Evolutionary conservation across 176 grass and related monocot species (phyloP).

Genomic region (Carex parvula): DNA sequence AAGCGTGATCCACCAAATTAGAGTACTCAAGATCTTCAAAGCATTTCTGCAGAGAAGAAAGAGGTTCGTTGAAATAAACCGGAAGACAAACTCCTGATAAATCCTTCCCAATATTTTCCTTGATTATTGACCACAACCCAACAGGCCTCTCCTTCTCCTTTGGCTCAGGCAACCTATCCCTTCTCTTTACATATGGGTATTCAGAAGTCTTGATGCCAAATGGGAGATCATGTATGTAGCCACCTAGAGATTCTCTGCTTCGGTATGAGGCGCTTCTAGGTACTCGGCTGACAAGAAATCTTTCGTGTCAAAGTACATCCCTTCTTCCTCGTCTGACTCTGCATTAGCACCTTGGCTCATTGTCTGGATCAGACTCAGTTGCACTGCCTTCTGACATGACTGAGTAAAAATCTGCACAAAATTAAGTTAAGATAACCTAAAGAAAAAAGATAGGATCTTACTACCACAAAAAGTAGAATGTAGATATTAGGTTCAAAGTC

Average conservation of each 20-base stretch:
- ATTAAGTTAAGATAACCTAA: conserved; percentile 1
- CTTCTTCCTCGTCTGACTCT: conserved; percentile 83
- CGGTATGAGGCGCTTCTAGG: conserved; percentile 75
- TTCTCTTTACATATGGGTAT: conserved; percentile 59
- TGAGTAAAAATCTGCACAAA: conserved; percentile 85
- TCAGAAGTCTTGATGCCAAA: conserved; percentile 37
- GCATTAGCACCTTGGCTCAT: conserved; percentile 73
- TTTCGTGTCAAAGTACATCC: conserved; percentile 78
- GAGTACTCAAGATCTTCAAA: conserved; percentile 98
- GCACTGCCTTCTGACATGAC: conserved; percentile 82
- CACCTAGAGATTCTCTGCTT: conserved; percentile 54
- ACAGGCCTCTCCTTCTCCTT: conserved; percentile 92
- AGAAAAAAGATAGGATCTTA: conserved; percentile 13
- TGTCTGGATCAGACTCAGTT: conserved; percentile 85
- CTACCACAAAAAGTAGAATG: neutral
- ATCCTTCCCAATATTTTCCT: conserved; percentile 98
- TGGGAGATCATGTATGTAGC: conserved; percentile 37
- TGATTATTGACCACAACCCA: conserved; percentile 98
- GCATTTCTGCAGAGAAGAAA: conserved; percentile 95
- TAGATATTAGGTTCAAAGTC: conserved; percentile 22
- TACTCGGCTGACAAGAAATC: conserved; percentile 74
- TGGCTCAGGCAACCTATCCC: conserved; percentile 79
- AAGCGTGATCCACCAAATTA: conserved; percentile 73
- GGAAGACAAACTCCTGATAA: conserved; percentile 91
- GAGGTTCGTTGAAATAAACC: conserved; percentile 97